Evolutionary conservation across 225 moss, liverwort and hornwort genomes (phyloP), one percentile per base, ranked within the genome.

Genomic region (Lunularia cruciata): DNA sequence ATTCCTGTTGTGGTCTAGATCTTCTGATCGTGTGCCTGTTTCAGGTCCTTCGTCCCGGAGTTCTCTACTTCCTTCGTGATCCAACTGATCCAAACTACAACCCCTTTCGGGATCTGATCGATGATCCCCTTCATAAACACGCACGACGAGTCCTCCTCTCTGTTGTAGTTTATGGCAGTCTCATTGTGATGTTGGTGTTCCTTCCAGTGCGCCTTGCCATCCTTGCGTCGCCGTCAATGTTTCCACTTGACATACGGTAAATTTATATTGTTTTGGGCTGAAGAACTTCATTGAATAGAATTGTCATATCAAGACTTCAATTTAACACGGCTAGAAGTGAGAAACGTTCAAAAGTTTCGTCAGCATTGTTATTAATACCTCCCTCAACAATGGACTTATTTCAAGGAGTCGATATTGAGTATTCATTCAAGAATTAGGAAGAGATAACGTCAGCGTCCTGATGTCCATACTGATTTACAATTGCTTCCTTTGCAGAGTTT

Each of bases 71-170:
- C 42, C 77, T 99, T 35, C 83, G 93, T 45, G 93, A 99, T 74
- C 98, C 98, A 15, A 88, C 98, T 42, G 98, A 93, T 87, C 98
- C 98, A 19, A 93, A 99, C 54, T 99, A 99, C 70, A 99, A 99
- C 71, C 98, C 98, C 2, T 99, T 99, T 42, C 89, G 98, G 26
- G 98, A 99, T 75, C 83, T 99, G 28, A 93, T 99, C 37, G 93
- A 93, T 74, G 98, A 99, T 70, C 91, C 98, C 62, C 69, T 93
- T 32, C 85, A 88, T 46, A 99, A 93, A 65, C 98, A 99, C 81
- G 90, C 86, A 43, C 93, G 93, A 33, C 91, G 98, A 23, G 93
- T 99, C 23, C 88, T 99, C 25, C 82, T 99, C 27, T 99, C 98
- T 52, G 87, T 91, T 45, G 86, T 99, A 65, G 98, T 99, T 54